These are phyloP conservation scores for Butyriboletus appendiculatus DNA, from an alignment of 1,284 basidiomycete species.

Conservation along the genomic window DNA sequence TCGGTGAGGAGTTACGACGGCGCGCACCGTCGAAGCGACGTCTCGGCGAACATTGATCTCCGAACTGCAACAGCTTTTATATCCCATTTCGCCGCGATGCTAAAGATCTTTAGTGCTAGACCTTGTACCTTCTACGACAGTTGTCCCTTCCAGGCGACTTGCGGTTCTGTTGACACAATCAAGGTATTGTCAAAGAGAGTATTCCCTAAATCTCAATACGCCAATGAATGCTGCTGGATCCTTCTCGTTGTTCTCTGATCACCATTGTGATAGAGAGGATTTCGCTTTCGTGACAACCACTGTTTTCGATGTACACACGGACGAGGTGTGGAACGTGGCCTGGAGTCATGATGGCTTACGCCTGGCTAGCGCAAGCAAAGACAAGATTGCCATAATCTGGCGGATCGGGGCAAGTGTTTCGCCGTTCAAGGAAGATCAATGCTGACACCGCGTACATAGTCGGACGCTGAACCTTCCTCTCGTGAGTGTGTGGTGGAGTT, in stretches of 20 bases:
- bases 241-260: slow-evolving; percentile 87
- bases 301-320: slow-evolving; percentile 81
- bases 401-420: slow-evolving; percentile 64
- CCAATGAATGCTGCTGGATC: slow-evolving; percentile 54
- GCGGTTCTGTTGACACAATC: slow-evolving; percentile 88
- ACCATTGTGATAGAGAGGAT: slow-evolving; percentile 74
- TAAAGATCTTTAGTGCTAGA: neutral
- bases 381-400: slow-evolving; percentile 91
- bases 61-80: too few species aligned
- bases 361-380: slow-evolving; percentile 88
- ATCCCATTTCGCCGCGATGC: too few species aligned
- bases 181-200: slow-evolving; percentile 49
- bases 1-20: too few species aligned
- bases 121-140: neutral
- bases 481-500: slow-evolving; percentile 62
- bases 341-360: slow-evolving; percentile 91
- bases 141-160: slow-evolving; percentile 77
- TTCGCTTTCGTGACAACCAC: slow-evolving; percentile 89
- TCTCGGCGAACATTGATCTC: too few species aligned
- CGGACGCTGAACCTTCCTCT: slow-evolving; percentile 49
- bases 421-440: neutral
- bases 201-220: slow-evolving; percentile 81
- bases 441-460: slow-evolving; percentile 34
- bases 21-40: too few species aligned
- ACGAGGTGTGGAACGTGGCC: slow-evolving; percentile 95